Base-by-base conservation (phyloP, 495 filamentous ascomycete species). In the Cercophora newfieldiana region DNA sequence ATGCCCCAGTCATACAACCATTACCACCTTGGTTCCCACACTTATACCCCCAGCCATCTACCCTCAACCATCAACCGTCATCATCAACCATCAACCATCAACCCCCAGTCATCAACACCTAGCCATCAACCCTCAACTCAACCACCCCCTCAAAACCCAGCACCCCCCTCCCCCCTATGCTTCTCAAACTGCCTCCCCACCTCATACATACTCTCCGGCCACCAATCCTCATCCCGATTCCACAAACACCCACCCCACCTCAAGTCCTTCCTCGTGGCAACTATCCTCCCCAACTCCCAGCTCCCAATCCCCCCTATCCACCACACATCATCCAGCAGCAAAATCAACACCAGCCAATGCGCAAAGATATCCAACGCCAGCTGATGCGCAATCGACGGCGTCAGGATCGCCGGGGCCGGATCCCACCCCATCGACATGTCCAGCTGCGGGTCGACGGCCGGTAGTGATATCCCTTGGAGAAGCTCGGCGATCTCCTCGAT, bases 321-420 rank as follows among this genome's bases (percentile, higher is more conserved):
- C 80, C 79, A 80, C 44, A 82, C 79, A 25, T 76, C 71, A 62
- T 81, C 75, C 33, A 82, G 58, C 50, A 81, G 59, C 37, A 81
- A 68, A 5, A 83, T 72, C 7, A 81, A 62, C n/a, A 81, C 80
- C 19, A 80, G 66, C 76, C 76, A 82, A 53, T 81, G 77, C 1
- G 77, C 72, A 63, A 82, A 81, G 44, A 81, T 79, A 6, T 81
- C 79, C n/a, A 81, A 26, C 0, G 78, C 80, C 2, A 80, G 68
- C 28, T 77, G 70, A 24, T 71, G 68, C 21, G 63, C 60, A 3
- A 68, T 8, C 19, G 64, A 65, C 1, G 63, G 62, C 19, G 57
- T 44, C 48, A 14, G n/a, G 3, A 18, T n/a, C 30, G 30, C 18
- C 19, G 31, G 8, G 1, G 54, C 8, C 44, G 61, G 18, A 1